Base-by-base conservation (phyloP, 1,284 basidiomycete genomes). In the Microbotryum lychnidis-dioicae region DNA sequence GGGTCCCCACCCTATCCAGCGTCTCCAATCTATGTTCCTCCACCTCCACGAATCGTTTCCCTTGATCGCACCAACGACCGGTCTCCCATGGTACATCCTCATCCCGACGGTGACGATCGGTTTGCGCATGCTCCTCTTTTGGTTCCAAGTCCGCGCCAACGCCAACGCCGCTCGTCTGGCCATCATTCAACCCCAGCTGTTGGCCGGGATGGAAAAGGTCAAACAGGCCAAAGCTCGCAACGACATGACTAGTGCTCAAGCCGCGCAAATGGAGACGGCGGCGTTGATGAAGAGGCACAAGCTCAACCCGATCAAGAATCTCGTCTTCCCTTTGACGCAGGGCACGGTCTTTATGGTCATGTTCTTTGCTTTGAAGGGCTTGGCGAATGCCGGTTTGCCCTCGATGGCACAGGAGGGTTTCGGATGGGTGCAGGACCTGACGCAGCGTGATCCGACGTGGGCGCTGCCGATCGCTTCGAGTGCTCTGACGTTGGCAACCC, bases 391-490 rank as follows among this genome's bases (percentile, higher is more conserved):
- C 27, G 89, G 87, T 0, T 73, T 94, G 33, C 79, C 81, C 50
- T 87, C 87, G 74, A 76, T 97, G 69, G 81, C 83, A 68, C 78
- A 83, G 65, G 92, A 90, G 62, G 92, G 93, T 1, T 76, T 92
- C 20, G 79, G 76, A 50, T 86, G 86, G 79, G 76, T 94, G 45
- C 83, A 83, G 0, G 87, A 97, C 75, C 75, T 98, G 62, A 90
- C 90, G 0, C 73, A 80, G 1, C 74, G 84, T 4, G 91, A 93
- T 74, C 91, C 93, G 6, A 85, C 82, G 60, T 89, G 82, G 70
- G 78, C 87, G 23, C 77, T 97, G 47, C 93, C 94, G 0, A 73
- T 87, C 37, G 76, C 81, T 31, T 83, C 80, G 66, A 81, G 84
- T 61, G 77, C 78, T 46, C 78, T 80, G 16, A 87, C 91, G 61